Evolutionary conservation across 805 yeast genomes (phyloP).

Genomic region (Priceomyces fermenticarens): DNA sequence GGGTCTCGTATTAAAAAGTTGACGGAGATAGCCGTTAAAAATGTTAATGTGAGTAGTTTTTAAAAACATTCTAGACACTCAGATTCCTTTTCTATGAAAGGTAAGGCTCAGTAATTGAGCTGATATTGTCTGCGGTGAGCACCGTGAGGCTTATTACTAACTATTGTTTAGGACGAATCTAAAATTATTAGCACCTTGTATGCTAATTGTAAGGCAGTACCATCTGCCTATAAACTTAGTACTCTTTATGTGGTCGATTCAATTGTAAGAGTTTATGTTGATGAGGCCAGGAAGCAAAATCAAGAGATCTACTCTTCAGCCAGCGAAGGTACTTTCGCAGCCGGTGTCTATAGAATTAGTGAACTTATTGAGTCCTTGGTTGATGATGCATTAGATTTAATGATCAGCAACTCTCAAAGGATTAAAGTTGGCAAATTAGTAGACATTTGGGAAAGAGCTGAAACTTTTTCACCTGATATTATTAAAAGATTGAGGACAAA

Average conservation of each 20-base stretch:
- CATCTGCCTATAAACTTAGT: constrained; percentile 84
- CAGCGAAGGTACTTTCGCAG: constrained; percentile 68
- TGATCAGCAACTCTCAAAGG: constrained; percentile 49
- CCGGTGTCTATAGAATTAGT: constrained; percentile 66
- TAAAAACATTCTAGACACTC: background rate
- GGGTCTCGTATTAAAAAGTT: constrained; percentile 90
- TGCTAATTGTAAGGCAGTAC: constrained; percentile 67
- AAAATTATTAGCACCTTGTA: constrained; percentile 56
- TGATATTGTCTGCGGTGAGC: background rate
- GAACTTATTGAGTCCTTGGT: constrained; percentile 61
- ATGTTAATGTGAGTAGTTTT: constrained; percentile 36
- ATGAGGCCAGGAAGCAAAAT: constrained; percentile 59
- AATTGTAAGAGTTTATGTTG: constrained; percentile 79
- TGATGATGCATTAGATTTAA: constrained; percentile 57
- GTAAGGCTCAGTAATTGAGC: background rate
- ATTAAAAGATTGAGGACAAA: constrained; percentile 56
- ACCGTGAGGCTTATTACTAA: constrained; percentile 4
- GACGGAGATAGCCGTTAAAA: constrained; percentile 71
- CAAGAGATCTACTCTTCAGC: constrained; percentile 48
- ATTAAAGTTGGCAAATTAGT: constrained; percentile 80
- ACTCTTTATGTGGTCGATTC: constrained; percentile 90
- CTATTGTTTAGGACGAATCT: constrained; percentile 40
- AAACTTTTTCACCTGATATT: constrained; percentile 62
- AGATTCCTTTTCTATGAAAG: background rate
- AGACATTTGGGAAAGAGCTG: constrained; percentile 89